Evolutionary conservation across 257 asterid genomes (phyloP).

Genomic region (Striga asiatica): DNA sequence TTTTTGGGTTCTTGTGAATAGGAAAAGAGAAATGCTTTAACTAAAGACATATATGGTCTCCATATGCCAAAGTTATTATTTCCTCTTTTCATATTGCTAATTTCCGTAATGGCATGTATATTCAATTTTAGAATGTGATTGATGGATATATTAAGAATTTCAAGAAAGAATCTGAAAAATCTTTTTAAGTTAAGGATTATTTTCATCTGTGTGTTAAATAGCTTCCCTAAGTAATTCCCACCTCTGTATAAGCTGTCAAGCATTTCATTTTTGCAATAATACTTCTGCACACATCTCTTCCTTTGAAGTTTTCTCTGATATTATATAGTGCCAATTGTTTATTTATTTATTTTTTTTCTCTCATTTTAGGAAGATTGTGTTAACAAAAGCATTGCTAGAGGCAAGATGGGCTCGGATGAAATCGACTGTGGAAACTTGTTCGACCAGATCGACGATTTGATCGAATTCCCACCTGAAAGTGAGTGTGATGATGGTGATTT

Average conservation of each 20-base stretch:
- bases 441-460: slow-evolving; percentile 76
- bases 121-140: background rate
- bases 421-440: slow-evolving; percentile 67
- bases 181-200: background rate
- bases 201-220: background rate
- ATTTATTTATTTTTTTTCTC: too few species aligned
- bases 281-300: too few species aligned
- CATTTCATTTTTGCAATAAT: too few species aligned
- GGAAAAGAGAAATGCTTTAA: slow-evolving; percentile 1
- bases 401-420: too few species aligned
- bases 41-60: slow-evolving; percentile 13
- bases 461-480: slow-evolving; percentile 65
- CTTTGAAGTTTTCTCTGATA: too few species aligned
- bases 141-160: background rate
- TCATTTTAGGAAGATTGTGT: too few species aligned
- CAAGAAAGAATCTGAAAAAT: background rate
- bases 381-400: too few species aligned
- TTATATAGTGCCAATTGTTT: too few species aligned
- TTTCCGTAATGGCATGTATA: background rate
- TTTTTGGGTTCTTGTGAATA: slow-evolving; percentile 11
- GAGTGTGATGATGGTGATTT: slow-evolving; percentile 29
- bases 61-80: background rate
- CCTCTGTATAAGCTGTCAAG: slow-evolving; percentile 26
- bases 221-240: slow-evolving; percentile 20
- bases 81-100: background rate